phyloP scores from a whole-genome alignment of 768 basidiomycete species.

The Daedalea quercina region DNA sequence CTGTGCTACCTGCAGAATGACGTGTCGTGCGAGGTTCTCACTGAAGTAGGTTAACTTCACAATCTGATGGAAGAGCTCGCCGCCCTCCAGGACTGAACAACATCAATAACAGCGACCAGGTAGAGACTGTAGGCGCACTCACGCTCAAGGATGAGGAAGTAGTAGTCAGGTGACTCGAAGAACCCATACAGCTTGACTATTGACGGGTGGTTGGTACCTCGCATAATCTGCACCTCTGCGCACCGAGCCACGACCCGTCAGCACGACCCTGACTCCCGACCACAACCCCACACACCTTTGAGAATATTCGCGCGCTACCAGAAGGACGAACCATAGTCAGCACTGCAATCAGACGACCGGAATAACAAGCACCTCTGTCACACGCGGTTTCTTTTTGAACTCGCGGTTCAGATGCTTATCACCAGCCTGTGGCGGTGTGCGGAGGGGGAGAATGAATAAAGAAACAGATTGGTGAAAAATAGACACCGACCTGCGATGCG shows the following conservation, averaged over 20 bases:
- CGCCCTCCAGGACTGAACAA: conserved; percentile 85
- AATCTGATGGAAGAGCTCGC: conserved; percentile 97
- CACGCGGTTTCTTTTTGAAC: conserved; percentile 96
- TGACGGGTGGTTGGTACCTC: conserved; percentile 84
- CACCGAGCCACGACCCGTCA: background rate
- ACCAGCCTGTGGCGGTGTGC: conserved; percentile 52
- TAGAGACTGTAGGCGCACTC: conserved; percentile 26
- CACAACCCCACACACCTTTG: conserved; percentile 52
- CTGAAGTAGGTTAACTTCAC: conserved; percentile 99
- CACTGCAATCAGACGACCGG: conserved; percentile 13
- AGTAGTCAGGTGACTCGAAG: conserved; percentile 87
- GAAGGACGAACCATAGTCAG: conserved; percentile 15
- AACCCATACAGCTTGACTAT: conserved; percentile 91
- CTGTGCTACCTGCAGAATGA: conserved; percentile 91
- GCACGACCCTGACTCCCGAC: background rate
- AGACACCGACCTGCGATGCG: conserved; percentile 75
- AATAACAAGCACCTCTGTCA: conserved; percentile 77
- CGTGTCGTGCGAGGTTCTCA: conserved; percentile 94
- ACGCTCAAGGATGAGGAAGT: conserved; percentile 92
- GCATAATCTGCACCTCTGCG: conserved; percentile 98
- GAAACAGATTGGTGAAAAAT: conserved; percentile 17
- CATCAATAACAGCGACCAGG: background rate
- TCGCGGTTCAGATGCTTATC: conserved; percentile 90
- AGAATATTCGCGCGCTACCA: conserved; percentile 94
- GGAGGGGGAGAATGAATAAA: conserved; percentile 17